Percentiles rank a stretch among this genome's conserved stretches.
These are phyloP conservation scores for Rhamnella rubrinervis DNA, from an alignment of 331 rosid genomes.

Conservation along the genomic window DNA sequence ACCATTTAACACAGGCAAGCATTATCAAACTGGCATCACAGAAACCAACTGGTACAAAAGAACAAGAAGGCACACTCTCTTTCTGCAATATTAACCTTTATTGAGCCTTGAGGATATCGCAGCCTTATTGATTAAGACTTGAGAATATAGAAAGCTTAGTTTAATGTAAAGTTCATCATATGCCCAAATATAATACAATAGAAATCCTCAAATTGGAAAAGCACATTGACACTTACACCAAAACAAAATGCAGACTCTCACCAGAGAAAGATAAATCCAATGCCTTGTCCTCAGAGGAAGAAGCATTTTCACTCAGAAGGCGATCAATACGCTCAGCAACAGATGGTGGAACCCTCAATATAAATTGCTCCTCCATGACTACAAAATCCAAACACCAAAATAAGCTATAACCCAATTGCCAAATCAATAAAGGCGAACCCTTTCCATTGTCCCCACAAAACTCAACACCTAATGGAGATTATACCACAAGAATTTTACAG, in stretches of 20 bases:
- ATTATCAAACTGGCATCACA: too few species aligned
- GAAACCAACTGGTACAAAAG: too few species aligned
- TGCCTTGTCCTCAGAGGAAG: constrained; percentile 75
- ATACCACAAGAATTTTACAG: too few species aligned
- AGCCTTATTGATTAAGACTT: neutral
- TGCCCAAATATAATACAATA: neutral
- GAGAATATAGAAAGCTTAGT: neutral
- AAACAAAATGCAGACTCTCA: constrained; percentile 14
- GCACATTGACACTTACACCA: neutral
- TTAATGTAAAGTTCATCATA: neutral
- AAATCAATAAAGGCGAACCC: neutral
- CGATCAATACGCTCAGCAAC: constrained; percentile 77
- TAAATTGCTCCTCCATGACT: constrained; percentile 71
- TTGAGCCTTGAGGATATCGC: too few species aligned
- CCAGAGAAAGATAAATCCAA: constrained; percentile 71
- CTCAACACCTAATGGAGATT: too few species aligned
- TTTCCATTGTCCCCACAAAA: too few species aligned
- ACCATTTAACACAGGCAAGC: too few species aligned
- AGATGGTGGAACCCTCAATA: constrained; percentile 71
- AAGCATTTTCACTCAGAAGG: constrained; percentile 56
- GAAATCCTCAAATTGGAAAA: neutral
- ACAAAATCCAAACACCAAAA: neutral
- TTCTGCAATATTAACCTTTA: too few species aligned
- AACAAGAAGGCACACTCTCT: too few species aligned
- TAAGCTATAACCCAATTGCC: neutral